These are phyloP conservation scores for Penicillium lagena DNA, from an alignment of 495 filamentous ascomycete species.

Conservation along the genomic window DNA sequence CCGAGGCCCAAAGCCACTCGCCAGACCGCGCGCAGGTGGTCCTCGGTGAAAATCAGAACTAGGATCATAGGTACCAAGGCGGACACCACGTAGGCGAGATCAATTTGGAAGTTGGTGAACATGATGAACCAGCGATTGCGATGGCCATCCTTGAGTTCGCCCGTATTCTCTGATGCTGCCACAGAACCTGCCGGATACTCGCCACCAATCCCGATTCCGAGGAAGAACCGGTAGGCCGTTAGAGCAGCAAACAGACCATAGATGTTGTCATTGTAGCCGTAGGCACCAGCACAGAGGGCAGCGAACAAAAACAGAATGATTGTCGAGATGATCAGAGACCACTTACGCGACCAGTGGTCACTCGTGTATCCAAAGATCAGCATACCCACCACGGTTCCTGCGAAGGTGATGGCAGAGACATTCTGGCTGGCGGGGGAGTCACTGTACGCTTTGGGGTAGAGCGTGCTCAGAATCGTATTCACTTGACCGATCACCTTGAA, in stretches of 20 bases:
- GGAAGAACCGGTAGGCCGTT: conserved; percentile 80
- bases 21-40: conserved; percentile 70
- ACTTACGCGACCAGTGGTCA: conserved; percentile 79
- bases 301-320: conserved; percentile 79
- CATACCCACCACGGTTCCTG: conserved; percentile 81
- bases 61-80: conserved; percentile 70
- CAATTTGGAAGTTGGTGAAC: conserved; percentile 88
- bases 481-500: conserved; percentile 74
- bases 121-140: conserved; percentile 88
- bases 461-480: conserved; percentile 56
- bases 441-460: conserved; percentile 61
- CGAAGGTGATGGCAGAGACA: conserved; percentile 76
- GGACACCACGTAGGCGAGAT: conserved; percentile 70
- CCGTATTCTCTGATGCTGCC: conserved; percentile 74
- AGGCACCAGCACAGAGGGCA: conserved; percentile 69
- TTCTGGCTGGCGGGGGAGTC: conserved; percentile 61
- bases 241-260: conserved; percentile 72
- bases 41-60: conserved; percentile 59
- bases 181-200: conserved; percentile 91
- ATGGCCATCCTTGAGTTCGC: conserved; percentile 72
- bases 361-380: conserved; percentile 74
- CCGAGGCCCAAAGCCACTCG: conserved; percentile 71
- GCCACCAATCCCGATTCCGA: conserved; percentile 59
- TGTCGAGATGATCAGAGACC: conserved; percentile 74
- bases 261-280: conserved; percentile 56